Conservation (phyloP, 441 rosid genomes). For the Pelargonium myrrhifolium region DNA sequence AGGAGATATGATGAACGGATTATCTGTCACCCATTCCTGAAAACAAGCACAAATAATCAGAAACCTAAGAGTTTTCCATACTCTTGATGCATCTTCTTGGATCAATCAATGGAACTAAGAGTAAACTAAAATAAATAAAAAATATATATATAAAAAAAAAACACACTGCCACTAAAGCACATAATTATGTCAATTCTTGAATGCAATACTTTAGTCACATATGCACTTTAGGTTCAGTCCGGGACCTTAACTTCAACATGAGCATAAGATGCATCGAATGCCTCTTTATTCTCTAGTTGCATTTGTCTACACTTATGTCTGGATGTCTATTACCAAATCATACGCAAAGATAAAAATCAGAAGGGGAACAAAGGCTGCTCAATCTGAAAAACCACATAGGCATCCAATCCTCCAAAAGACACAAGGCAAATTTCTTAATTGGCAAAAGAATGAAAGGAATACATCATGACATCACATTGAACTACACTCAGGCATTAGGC, state of each 20-base stretch:
- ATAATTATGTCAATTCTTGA: neutral
- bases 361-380: neutral
- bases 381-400: neutral
- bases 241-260: neutral
- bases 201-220: neutral
- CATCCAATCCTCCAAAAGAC: neutral
- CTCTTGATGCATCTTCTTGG: neutral
- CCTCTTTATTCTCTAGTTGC: neutral
- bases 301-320: neutral
- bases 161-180: neutral
- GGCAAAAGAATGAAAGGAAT: neutral
- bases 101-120: conserved; percentile 4
- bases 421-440: neutral
- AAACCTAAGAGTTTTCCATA: conserved; percentile 14
- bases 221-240: neutral
- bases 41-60: conserved; percentile 23
- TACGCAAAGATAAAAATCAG: neutral
- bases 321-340: neutral
- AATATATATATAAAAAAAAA: no score
- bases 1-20: conserved; percentile 96
- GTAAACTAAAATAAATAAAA: conserved; percentile 1
- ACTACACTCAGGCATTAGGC: neutral
- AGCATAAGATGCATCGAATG: neutral
- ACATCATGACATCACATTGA: neutral
- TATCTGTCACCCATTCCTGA: conserved; percentile 98